Percentiles rank a stretch among this genome's conserved stretches.
These are phyloP conservation scores for Kregervanrija delftensis DNA, from an alignment of 805 yeast species.

Conservation along the genomic window DNA sequence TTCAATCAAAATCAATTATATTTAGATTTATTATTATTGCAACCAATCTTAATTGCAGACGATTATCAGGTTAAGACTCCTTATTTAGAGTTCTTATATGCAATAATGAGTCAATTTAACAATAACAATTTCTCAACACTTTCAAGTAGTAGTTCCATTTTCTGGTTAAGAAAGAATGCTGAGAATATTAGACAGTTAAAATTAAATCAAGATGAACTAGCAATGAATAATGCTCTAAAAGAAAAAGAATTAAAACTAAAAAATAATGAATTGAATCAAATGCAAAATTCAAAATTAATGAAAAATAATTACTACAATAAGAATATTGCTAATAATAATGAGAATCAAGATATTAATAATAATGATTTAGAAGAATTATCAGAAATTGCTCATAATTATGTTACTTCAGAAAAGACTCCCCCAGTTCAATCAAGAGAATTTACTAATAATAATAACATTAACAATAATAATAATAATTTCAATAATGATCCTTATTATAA, in stretches of 20 bases:
- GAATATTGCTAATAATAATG: neutral
- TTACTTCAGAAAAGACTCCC: slow-evolving; percentile 22
- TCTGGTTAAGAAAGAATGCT: slow-evolving; percentile 28
- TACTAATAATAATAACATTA: slow-evolving; percentile 6
- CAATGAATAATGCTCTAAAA: slow-evolving; percentile 21
- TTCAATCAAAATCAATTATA: slow-evolving; percentile 50
- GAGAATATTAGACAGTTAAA: slow-evolving; percentile 23
- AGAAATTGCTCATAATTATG: slow-evolving; percentile 25
- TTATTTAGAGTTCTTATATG: slow-evolving; percentile 80
- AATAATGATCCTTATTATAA: slow-evolving; percentile 5
- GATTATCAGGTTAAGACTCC: slow-evolving; percentile 84
- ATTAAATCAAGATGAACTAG: slow-evolving; percentile 20
- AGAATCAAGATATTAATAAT: neutral
- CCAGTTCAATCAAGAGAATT: slow-evolving; percentile 1
- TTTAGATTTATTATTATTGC: slow-evolving; percentile 70
- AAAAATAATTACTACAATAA: neutral
- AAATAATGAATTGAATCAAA: slow-evolving; percentile 14
- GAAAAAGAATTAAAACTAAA: slow-evolving; percentile 20
- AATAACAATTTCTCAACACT: slow-evolving; percentile 38
- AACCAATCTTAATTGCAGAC: slow-evolving; percentile 86
- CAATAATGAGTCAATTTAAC: slow-evolving; percentile 60
- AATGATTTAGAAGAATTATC: slow-evolving; percentile 26
- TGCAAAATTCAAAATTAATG: neutral
- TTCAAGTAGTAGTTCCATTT: slow-evolving; percentile 21
- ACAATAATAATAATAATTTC: slow-evolving; percentile 13